Evolutionary conservation across 345 rosid genomes (phyloP).

Genomic region (Pistacia vera): DNA sequence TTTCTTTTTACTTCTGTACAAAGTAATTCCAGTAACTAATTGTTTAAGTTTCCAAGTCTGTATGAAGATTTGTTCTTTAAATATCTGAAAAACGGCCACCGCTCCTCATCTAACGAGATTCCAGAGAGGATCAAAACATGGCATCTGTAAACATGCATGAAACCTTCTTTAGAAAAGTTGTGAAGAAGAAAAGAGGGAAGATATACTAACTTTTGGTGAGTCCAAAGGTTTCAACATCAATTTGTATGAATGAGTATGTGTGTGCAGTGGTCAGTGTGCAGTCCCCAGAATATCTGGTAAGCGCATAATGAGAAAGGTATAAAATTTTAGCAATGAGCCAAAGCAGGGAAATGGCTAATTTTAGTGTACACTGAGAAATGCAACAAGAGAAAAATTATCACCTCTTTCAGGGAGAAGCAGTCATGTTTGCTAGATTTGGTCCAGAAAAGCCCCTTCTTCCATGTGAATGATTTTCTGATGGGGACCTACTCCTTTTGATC

Average conservation of each 20-base stretch:
- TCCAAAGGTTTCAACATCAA: not conserved
- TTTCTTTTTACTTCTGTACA: slow-evolving; percentile 38
- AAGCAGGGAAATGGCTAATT: too few relatives aligned
- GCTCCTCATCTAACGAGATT: slow-evolving; percentile 18
- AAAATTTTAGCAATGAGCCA: too few relatives aligned
- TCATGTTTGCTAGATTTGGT: slow-evolving; percentile 73
- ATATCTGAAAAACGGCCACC: slow-evolving; percentile 15
- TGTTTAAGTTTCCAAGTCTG: slow-evolving; percentile 26
- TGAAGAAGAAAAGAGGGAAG: not conserved
- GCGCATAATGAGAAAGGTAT: too few relatives aligned
- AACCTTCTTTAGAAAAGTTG: not conserved
- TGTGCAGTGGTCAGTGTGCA: not conserved
- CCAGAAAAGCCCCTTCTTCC: slow-evolving; percentile 91
- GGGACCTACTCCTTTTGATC: slow-evolving; percentile 60
- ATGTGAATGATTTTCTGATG: slow-evolving; percentile 50
- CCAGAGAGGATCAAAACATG: slow-evolving; percentile 21
- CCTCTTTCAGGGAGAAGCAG: slow-evolving; percentile 34
- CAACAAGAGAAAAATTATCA: slow-evolving; percentile 21
- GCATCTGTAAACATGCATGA: slow-evolving; percentile 29
- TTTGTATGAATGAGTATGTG: not conserved
- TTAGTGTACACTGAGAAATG: not conserved
- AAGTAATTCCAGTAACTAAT: slow-evolving; percentile 31
- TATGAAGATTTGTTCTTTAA: slow-evolving; percentile 26
- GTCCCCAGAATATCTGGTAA: not conserved
- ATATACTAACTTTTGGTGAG: not conserved